Evolutionary conservation across 2,329 filamentous ascomycete species (phyloP).

Genomic region (Phialocephala sp.): DNA sequence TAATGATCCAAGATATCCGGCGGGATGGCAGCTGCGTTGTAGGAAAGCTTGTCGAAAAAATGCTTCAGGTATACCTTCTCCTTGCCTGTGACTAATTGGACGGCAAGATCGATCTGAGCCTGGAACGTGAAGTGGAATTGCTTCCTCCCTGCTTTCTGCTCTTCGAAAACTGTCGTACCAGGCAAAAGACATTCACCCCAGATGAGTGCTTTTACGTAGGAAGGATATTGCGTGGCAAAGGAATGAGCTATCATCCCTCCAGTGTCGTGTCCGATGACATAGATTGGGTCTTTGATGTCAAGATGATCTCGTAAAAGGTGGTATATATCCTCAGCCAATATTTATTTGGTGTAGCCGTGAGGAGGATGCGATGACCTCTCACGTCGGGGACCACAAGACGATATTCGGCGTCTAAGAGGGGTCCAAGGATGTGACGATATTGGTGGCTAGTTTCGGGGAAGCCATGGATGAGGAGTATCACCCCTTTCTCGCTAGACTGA

Average conservation of each 20-base stretch:
- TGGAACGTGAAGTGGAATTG: background rate
- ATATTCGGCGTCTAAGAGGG: background rate
- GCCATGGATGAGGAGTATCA: constrained; percentile 1
- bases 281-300: background rate
- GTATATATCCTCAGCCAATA: background rate
- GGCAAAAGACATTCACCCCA: background rate
- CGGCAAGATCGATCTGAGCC: background rate
- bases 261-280: constrained; percentile 1
- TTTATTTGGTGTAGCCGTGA: background rate
- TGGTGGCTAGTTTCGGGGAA: background rate
- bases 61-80: background rate
- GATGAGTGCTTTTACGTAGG: background rate
- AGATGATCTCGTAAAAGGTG: background rate
- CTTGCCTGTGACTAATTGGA: background rate
- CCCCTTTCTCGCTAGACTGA: background rate
- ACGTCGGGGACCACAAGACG: background rate
- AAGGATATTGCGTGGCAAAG: background rate
- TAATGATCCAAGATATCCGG: constrained; percentile 1
- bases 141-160: background rate
- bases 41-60: background rate
- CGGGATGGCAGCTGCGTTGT: background rate
- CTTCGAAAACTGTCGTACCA: background rate
- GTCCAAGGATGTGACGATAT: background rate
- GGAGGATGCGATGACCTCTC: constrained; percentile 1
- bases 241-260: constrained; percentile 4